Evolutionary conservation across 108 stramenopile species (phyloP), one percentile per base, ranked within the genome.

Genomic region (Cyclotella choctawhatcheeana): DNA sequence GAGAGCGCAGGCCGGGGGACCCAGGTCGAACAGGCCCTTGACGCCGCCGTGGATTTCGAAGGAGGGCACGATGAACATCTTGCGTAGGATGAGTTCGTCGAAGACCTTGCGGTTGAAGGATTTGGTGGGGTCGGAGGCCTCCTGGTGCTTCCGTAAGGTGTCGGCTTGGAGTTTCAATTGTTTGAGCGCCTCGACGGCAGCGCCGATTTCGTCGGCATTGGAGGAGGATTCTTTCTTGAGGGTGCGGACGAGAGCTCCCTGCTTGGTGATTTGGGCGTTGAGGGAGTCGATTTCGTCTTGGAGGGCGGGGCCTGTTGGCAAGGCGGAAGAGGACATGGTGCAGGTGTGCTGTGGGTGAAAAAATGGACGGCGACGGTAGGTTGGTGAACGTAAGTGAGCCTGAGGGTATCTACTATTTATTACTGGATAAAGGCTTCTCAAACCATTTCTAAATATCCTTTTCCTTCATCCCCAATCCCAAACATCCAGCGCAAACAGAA

Each of bases 11-110:
- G 96, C 98, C 2, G 98, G 97, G 34, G 99, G 99, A 58, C 99
- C 99, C 44, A 98, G 83, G 87, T 99, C 99, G 76, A 94, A 99
- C 35, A 99, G 84, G 27, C 99, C 99, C 64, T 96, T 96, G 48
- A 98, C 97, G 64, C 98, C 98, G 56, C 97, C 97, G 83, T 99
- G 98, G 50, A 99, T 99, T 85, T 99, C 99, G 70, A 99, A 99
- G 13, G 91, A 83, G 13, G 98, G 98, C 35, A 99, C 92, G 50
- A 99, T 97, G 85, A 99, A 98, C 98, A 99, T 99, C 70, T 97
- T 96, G 31, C 98, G 94, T 67, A 98, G 67, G 20, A 99, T 77
- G 70, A 97, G 64, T 59, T 98, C 97, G 79, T 99, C 98, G 64
- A 99, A 96, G 17, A 90, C 82, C 62, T 94, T 89, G 43, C 96